Evolutionary conservation across 73 alveolate species (phyloP).

Genomic region (Paramecium pentaurelia): DNA sequence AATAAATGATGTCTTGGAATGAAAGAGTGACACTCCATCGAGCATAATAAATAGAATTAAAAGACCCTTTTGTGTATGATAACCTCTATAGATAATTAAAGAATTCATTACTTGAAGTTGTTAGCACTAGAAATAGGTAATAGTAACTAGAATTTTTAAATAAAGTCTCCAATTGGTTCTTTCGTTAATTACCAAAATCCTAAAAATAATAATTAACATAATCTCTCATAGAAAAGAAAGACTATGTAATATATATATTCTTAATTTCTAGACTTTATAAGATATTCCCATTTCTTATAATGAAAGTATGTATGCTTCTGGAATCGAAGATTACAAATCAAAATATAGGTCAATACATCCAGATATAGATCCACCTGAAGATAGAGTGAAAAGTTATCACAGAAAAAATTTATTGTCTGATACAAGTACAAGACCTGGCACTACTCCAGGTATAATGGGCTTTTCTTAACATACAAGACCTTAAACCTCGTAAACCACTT

Average conservation of each 20-base stretch:
- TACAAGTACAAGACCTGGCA: constrained; percentile 28
- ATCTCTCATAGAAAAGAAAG: background rate
- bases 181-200: background rate
- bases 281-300: background rate
- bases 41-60: background rate
- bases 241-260: background rate
- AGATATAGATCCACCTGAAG: constrained; percentile 46
- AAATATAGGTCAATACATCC: constrained; percentile 17
- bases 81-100: background rate
- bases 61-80: background rate
- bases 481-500: constrained; percentile 20
- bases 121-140: background rate
- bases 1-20: constrained; percentile 19
- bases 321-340: background rate
- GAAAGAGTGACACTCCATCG: background rate
- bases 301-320: background rate
- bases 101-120: constrained; percentile 11
- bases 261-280: background rate
- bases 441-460: background rate
- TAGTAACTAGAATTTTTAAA: background rate
- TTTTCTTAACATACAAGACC: background rate
- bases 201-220: background rate
- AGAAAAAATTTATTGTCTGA: background rate
- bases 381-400: background rate
- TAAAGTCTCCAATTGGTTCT: background rate